Evolutionary conservation across 139 green algal species (phyloP).

Genomic region (Chlamydomonas sphaeroides): DNA sequence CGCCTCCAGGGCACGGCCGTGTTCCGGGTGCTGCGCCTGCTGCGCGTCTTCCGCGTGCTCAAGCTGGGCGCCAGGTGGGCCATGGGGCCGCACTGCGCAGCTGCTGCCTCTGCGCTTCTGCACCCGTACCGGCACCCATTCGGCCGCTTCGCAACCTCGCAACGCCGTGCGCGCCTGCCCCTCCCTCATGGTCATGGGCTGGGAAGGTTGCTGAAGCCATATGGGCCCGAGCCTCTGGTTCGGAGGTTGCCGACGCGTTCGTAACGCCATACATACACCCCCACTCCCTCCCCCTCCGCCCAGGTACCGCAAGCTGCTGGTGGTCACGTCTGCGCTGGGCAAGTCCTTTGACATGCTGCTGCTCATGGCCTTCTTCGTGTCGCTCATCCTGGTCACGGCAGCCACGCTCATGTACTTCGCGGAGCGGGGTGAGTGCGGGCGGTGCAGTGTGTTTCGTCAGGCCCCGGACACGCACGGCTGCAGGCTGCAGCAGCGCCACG

Average conservation of each 20-base stretch:
- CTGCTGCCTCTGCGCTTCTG: no score
- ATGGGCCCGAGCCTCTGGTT: no score
- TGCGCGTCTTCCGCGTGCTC: conserved; percentile 51
- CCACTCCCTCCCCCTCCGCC: not conserved
- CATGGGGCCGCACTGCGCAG: no score
- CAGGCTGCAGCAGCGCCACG: no score
- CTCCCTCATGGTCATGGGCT: no score
- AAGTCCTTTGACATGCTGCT: conserved; percentile 41
- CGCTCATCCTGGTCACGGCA: conserved; percentile 40
- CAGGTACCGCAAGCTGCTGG: conserved; percentile 45
- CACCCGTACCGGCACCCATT: no score
- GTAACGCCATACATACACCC: no score
- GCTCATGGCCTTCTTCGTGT: conserved; percentile 56
- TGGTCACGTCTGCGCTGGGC: conserved; percentile 31
- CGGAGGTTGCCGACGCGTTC: no score
- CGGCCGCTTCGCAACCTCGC: no score
- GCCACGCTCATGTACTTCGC: conserved; percentile 50
- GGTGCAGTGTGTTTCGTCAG: no score
- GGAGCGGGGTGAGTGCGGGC: conserved; percentile 41
- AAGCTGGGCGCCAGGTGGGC: conserved; percentile 41
- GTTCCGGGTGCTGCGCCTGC: conserved; percentile 50
- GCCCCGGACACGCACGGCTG: not conserved
- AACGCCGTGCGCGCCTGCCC: no score
- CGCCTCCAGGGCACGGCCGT: conserved; percentile 19
- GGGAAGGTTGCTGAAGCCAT: no score